These are phyloP conservation scores for Tetragonia tetragonoides DNA, from an alignment of 148 eudicot genomes.

Conservation along the genomic window DNA sequence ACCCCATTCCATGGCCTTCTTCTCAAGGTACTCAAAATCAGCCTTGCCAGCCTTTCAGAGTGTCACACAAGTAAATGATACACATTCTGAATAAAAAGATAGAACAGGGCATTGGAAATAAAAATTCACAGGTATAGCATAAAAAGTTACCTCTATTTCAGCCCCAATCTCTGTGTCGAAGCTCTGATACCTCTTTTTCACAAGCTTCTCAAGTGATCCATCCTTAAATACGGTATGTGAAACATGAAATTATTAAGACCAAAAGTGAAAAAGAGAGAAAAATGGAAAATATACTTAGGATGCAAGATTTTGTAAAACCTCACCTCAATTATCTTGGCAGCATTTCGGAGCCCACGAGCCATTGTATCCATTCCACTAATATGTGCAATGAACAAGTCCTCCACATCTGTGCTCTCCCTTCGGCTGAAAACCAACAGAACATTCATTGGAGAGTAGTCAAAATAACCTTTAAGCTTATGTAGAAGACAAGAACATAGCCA, in stretches of 20 bases:
- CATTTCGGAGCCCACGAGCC: constrained; percentile 96
- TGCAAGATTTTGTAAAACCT: background rate
- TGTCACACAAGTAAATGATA: background rate
- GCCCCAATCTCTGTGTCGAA: constrained; percentile 83
- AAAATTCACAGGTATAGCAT: background rate
- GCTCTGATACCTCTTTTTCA: constrained; percentile 84
- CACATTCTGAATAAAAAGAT: background rate
- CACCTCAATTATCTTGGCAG: constrained; percentile 88
- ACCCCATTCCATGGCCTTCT: constrained; percentile 92
- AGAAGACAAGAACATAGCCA: background rate
- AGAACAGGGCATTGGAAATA: background rate
- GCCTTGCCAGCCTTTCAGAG: constrained; percentile 77
- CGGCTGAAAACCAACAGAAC: constrained; percentile 46
- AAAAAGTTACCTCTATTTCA: constrained; percentile 54
- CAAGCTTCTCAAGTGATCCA: constrained; percentile 71
- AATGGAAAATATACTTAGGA: background rate
- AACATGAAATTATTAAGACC: background rate
- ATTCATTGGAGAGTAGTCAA: background rate
- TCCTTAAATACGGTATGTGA: constrained; percentile 41
- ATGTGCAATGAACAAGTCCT: constrained; percentile 95
- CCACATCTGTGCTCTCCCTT: constrained; percentile 99
- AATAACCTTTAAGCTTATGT: background rate
- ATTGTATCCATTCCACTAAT: constrained; percentile 95
- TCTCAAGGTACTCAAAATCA: constrained; percentile 80
- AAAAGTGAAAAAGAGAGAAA: background rate